Conservation (phyloP, 306 rosid species). For the Rosa rugosa region DNA sequence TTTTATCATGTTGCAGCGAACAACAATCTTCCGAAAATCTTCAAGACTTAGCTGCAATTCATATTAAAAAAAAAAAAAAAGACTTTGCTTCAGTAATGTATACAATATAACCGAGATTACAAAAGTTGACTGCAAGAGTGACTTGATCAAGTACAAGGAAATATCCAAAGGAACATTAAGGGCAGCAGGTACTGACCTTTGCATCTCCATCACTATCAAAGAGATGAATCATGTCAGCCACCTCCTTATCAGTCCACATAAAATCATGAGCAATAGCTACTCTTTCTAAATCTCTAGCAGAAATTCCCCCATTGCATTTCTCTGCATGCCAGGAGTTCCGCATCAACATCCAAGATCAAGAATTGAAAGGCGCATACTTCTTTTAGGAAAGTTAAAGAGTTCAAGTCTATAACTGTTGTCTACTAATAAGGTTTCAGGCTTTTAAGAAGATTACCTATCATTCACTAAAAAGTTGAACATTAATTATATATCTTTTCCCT, state of each 20-base stretch:
- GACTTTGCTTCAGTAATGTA: not conserved
- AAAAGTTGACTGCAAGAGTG: not conserved
- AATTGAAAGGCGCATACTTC: not conserved
- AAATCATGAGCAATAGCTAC: slow-evolving; percentile 80
- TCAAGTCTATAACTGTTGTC: not conserved
- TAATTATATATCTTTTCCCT: not conserved
- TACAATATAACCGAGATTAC: not conserved
- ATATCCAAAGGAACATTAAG: not conserved
- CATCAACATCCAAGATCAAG: slow-evolving; percentile 25
- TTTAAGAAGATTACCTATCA: not conserved
- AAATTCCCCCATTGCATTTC: slow-evolving; percentile 61
- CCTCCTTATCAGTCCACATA: slow-evolving; percentile 68
- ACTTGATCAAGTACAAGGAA: not conserved
- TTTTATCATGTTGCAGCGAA: slow-evolving; percentile 77
- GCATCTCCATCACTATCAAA: slow-evolving; percentile 82
- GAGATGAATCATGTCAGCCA: slow-evolving; percentile 68
- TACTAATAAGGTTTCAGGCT: not conserved
- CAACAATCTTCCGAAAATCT: slow-evolving; percentile 71
- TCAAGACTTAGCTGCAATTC: slow-evolving; percentile 68
- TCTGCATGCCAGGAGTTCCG: slow-evolving; percentile 45
- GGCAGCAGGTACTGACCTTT: slow-evolving; percentile 45
- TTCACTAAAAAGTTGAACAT: slow-evolving; percentile 3
- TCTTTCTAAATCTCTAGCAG: slow-evolving; percentile 54
- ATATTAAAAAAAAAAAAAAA: not conserved
- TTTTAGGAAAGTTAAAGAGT: not conserved